Evolutionary conservation across 2,329 filamentous ascomycete genomes (phyloP), one percentile per base, ranked within the genome.

Genomic region (Fusarium sambucinum): DNA sequence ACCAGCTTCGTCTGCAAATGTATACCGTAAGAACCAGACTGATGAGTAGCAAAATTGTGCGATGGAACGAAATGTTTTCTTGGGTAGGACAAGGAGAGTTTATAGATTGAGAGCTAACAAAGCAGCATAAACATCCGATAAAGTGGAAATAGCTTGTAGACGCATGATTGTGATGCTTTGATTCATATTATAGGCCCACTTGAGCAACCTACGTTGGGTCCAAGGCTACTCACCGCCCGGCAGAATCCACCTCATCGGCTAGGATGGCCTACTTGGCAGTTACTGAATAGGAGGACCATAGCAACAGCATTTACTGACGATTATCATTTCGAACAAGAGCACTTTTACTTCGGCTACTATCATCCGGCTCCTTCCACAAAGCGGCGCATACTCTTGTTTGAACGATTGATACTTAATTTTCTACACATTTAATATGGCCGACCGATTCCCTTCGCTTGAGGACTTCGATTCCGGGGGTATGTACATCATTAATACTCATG

Each of bases 371-470:
- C 16, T 13, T 27, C 23, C 29, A 41, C 32, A 32, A 33, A 68
- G 38, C 35, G 40, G 33, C 51, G 47, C 35, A 61, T 32, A 44
- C 23, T n/a, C 17, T 48, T 35, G 37, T 32, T 23, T 38, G 35
- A 50, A 47, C 37, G 7, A 33, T 52, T 38, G 46, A 64, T 30
- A 48, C 30, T 17, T 55, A 33, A 25, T 44, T 32, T 23, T 23
- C 42, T 23, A 45, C 45, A 46, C 46, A 65, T 51, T 50, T 50
- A 82, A 75, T 44, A 94, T 94, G 91, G 91, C 91, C 48, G 90
- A 93, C 80, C 84, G 90, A 75, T 94, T 94, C 79, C 91, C 91
- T 73, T 92, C 91, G 45, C 82, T 94, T 73, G 91, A 94, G 79
- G 91, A 94, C 75, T 92, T 94, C 77, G 89, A 92, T 78, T 86